Evolutionary conservation across 495 filamentous ascomycete genomes (phyloP).

Genomic region (Lentithecium fluviatile): DNA sequence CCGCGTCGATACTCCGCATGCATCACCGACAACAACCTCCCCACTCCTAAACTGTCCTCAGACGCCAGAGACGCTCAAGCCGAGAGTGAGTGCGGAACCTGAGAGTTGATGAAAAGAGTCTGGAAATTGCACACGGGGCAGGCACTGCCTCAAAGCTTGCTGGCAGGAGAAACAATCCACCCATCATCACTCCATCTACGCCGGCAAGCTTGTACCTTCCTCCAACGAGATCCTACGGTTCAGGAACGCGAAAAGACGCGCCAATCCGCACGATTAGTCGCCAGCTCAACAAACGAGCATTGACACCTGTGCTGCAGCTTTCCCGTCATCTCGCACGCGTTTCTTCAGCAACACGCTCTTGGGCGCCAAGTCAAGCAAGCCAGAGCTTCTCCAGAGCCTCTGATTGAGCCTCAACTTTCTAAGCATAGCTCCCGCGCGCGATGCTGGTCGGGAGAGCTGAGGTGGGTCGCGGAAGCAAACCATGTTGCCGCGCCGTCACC

Average conservation of each 20-base stretch:
- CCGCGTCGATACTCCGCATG: background rate
- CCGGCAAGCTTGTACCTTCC: too few species aligned
- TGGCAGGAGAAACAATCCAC: too few species aligned
- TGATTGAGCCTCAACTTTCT: conserved; percentile 34
- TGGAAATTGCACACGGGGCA: too few species aligned
- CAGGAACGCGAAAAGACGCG: conserved; percentile 2
- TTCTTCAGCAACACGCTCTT: conserved; percentile 28
- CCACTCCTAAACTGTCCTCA: too few species aligned
- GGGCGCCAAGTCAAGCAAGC: conserved; percentile 25
- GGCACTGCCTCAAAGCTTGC: too few species aligned
- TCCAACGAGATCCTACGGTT: background rate
- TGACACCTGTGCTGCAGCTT: conserved; percentile 12
- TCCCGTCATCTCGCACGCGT: conserved; percentile 24
- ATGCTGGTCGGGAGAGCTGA: conserved; percentile 24
- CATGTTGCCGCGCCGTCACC: conserved; percentile 19
- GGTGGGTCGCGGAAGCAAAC: conserved; percentile 28
- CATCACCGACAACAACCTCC: background rate
- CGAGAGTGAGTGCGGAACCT: too few species aligned
- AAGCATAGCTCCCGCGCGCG: conserved; percentile 38
- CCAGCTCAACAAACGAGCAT: conserved; percentile 16
- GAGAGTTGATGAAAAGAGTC: too few species aligned
- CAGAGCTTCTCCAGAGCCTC: conserved; percentile 10
- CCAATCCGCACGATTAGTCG: conserved; percentile 6
- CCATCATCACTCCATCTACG: too few species aligned
- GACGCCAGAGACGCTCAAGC: too few species aligned